These are phyloP conservation scores for Linum trigynum DNA, from an alignment of 345 rosid species.

Conservation along the genomic window DNA sequence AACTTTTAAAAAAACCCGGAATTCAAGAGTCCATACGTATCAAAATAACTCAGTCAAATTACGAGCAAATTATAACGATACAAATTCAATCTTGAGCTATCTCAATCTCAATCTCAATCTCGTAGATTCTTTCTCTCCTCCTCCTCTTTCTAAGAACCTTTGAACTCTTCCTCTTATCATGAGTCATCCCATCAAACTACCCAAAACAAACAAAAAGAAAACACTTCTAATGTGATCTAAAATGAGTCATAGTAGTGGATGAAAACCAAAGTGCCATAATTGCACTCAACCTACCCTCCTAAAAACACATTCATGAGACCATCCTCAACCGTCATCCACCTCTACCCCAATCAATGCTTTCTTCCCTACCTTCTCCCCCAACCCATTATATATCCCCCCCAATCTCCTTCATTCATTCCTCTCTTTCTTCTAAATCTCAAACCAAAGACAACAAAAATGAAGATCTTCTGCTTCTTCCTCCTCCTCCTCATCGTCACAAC, in stretches of 20 bases:
- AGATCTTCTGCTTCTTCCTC: constrained; percentile 18
- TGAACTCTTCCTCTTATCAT: no score
- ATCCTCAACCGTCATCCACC: constrained; percentile 37
- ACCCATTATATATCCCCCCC: background rate
- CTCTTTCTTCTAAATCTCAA: background rate
- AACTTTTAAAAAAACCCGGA: no score
- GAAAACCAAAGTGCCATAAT: constrained; percentile 18
- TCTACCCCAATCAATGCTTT: background rate
- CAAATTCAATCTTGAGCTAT: no score
- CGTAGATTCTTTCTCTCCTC: no score
- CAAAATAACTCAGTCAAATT: no score
- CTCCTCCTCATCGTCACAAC: constrained; percentile 28
- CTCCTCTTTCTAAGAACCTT: no score
- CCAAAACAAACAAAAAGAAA: background rate
- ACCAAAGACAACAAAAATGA: constrained; percentile 24
- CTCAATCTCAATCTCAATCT: no score
- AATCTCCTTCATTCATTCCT: background rate
- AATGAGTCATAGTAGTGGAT: background rate
- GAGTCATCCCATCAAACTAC: no score
- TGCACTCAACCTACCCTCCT: constrained; percentile 23
- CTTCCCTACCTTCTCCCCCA: background rate
- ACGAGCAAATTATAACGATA: no score
- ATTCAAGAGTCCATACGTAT: no score
- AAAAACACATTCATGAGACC: constrained; percentile 9
- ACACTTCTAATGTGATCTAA: background rate